phyloP scores from a whole-genome alignment of 345 rosid genomes.

The Gossypium australe region DNA sequence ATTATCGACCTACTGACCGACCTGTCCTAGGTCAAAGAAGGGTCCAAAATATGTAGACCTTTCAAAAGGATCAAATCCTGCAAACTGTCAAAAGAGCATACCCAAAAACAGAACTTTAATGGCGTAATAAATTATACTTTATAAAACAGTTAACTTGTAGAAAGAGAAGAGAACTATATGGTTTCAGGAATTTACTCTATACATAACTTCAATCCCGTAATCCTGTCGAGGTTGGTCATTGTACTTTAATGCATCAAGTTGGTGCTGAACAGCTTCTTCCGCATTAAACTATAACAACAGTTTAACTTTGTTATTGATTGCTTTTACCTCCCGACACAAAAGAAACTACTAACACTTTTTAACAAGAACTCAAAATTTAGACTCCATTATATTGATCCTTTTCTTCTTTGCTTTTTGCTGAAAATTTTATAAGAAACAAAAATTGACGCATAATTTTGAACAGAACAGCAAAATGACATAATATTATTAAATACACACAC shows the following conservation, averaged over 20 bases:
- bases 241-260: constrained; percentile 83
- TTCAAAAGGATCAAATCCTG: constrained; percentile 96
- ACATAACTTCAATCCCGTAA: constrained; percentile 90
- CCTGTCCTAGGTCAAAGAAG: constrained; percentile 88
- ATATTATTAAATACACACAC: too few species aligned
- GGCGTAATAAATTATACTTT: not conserved
- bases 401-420: too few species aligned
- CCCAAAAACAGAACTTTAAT: not conserved
- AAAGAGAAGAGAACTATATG: not conserved
- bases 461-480: too few species aligned
- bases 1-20: constrained; percentile 42
- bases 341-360: not conserved
- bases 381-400: too few species aligned
- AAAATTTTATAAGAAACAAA: too few species aligned
- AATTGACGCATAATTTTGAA: too few species aligned
- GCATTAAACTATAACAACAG: constrained; percentile 66
- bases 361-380: too few species aligned
- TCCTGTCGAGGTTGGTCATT: constrained; percentile 83
- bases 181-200: constrained; percentile 46
- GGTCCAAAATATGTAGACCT: constrained; percentile 94
- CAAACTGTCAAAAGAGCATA: constrained; percentile 50
- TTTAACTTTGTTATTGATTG: constrained; percentile 12
- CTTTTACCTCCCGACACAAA: not conserved
- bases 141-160: not conserved
- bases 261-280: constrained; percentile 74